Base-by-base conservation (phyloP, 306 rosid genomes). In the Quercus suber region DNA sequence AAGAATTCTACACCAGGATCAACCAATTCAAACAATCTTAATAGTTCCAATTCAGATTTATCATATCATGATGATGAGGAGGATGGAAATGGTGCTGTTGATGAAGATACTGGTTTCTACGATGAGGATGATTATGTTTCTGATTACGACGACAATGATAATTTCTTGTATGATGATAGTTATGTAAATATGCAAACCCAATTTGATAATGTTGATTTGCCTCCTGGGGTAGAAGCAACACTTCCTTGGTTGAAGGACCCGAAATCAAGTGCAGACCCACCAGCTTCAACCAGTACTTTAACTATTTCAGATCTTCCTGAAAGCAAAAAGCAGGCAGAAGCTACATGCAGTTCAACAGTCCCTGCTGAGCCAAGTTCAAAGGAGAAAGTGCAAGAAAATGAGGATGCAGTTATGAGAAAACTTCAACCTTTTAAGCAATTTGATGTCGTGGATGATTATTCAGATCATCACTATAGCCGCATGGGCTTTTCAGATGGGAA, bases 191-290 rank as follows among this genome's bases (percentile, higher is more conserved):
- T 92, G 89, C 90, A 86, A 84, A 82, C 86, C 64, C 91, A 92
- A 10, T 90, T 92, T 86, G 97, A 92, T 84, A 86, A 30, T 69
- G 97, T 84, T 88, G 88, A 92, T 85, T 87, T 90, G 73, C 97
- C 97, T 75, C 83, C 95, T 31, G 97, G 97, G 69, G 93, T 90
- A 73, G 97, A 92, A 84, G 93, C 88, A 37, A 14, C 92, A 59
- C 55, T 92, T 74, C 94, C 97, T 59, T 92, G 93, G 95, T 85
- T 92, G 86, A 86, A 84, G 63, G 89, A 84, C 55, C 73, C 82
- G 18, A 55, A 78, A 73, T 75, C 89, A 67, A 67, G 81, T 71
- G 84, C 81, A 75, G 78, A 30, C 41, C 31, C n/a, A 35, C 45
- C 74, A 45, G 61, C 77, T 73, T 53, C 60, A 23, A 35, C 85